phyloP scores from a whole-genome alignment of 106 monocot genomes.

The Narthecium ossifragum region DNA sequence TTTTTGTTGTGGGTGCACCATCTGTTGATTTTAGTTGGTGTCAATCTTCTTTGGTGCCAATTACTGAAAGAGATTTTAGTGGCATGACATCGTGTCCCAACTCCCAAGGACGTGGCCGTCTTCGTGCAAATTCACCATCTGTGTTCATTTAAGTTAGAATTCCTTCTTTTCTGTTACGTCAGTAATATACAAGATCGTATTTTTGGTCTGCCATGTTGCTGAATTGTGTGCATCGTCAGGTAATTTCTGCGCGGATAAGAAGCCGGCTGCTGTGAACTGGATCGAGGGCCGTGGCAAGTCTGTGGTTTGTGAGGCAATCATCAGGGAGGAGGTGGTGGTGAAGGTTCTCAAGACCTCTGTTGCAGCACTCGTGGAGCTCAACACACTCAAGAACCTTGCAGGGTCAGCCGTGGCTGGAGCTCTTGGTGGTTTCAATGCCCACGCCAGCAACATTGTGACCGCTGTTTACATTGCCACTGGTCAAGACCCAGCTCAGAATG shows the following conservation, averaged over 20 bases:
- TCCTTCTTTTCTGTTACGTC: too few species aligned
- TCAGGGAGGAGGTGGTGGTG: conserved; percentile 49
- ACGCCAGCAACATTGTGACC: conserved; percentile 82
- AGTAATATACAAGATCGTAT: too few species aligned
- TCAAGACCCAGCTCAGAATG: conserved; percentile 72
- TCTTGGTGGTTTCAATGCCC: conserved; percentile 89
- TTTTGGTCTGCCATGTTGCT: neutral
- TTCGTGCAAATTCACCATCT: too few species aligned
- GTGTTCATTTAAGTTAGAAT: too few species aligned
- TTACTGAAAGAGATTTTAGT: too few species aligned
- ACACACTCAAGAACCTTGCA: conserved; percentile 72
- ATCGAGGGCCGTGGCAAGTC: conserved; percentile 93
- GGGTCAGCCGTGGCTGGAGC: conserved; percentile 84
- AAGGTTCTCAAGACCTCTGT: conserved; percentile 70
- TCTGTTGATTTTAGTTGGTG: too few species aligned
- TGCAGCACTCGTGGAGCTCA: conserved; percentile 63
- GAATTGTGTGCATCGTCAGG: too few species aligned
- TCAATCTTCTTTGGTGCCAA: too few species aligned
- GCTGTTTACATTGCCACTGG: conserved; percentile 68
- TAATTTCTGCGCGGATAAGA: conserved; percentile 94
- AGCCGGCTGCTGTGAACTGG: conserved; percentile 91
- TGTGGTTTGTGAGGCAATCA: conserved; percentile 81
- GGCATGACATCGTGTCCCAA: too few species aligned
- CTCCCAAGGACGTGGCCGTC: too few species aligned
- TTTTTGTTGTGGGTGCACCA: too few species aligned